phyloP scores from a whole-genome alignment of 1,284 basidiomycete species.

The Heliocybe sulcata region DNA sequence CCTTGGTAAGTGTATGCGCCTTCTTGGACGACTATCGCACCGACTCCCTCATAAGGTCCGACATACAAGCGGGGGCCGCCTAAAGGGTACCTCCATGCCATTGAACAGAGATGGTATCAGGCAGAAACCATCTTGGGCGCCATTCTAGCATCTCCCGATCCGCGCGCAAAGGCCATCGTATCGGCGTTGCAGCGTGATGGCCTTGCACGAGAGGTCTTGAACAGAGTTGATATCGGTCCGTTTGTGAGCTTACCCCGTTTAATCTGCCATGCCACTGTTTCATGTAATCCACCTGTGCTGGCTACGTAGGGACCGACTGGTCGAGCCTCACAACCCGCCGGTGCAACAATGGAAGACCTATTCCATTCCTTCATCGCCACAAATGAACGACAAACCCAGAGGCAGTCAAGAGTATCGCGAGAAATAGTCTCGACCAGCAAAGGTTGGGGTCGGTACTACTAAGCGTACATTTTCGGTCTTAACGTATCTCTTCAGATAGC shows the following conservation, averaged over 20 bases:
- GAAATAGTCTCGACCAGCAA: constrained; percentile 66
- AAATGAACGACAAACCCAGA: constrained; percentile 54
- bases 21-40: not conserved
- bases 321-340: constrained; percentile 39
- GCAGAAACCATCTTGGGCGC: constrained; percentile 80
- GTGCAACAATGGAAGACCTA: constrained; percentile 58
- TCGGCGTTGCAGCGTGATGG: constrained; percentile 63
- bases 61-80: constrained; percentile 83
- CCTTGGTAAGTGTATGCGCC: not conserved
- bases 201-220: constrained; percentile 64
- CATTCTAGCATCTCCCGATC: constrained; percentile 67
- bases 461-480: not conserved
- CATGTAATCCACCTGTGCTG: constrained; percentile 8
- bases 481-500: constrained; percentile 3
- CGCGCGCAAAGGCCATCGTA: constrained; percentile 61
- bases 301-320: constrained; percentile 54
- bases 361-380: constrained; percentile 58
- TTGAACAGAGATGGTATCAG: constrained; percentile 84
- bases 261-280: constrained; percentile 7
- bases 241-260: constrained; percentile 41
- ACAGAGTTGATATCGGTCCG: constrained; percentile 67
- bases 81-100: constrained; percentile 86
- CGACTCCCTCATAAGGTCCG: constrained; percentile 39
- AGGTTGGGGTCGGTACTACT: constrained; percentile 28
- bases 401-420: constrained; percentile 68